A percentile compares a stretch with the other conserved stretches of the same genome.
These are phyloP conservation scores for Aspergillus felis DNA, from an alignment of 2,329 filamentous ascomycete genomes.

Conservation along the genomic window DNA sequence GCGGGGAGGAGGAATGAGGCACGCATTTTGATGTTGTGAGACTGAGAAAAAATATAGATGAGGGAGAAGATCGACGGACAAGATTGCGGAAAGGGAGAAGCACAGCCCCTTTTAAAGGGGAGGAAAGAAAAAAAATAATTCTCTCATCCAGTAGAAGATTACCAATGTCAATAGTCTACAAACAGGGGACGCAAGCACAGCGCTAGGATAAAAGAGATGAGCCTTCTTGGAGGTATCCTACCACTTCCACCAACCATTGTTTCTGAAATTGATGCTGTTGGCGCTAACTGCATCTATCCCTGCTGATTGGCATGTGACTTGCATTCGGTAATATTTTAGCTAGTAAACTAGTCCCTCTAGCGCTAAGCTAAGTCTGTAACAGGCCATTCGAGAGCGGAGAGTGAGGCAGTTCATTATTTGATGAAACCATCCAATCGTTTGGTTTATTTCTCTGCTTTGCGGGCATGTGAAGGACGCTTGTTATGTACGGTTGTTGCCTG, in stretches of 20 bases:
- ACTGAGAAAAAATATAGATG: neutral
- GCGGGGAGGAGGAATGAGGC: neutral
- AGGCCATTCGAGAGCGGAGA: neutral
- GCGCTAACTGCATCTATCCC: neutral
- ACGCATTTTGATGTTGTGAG: neutral
- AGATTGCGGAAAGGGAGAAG: neutral
- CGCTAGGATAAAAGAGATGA: neutral
- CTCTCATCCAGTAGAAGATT: neutral
- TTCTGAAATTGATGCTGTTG: neutral
- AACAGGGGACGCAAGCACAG: neutral
- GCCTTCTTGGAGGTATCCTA: neutral
- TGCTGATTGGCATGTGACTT: no score
- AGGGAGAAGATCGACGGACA: neutral
- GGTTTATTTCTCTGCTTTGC: no score
- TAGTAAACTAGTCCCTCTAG: neutral
- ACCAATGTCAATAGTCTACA: neutral
- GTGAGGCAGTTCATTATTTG: neutral
- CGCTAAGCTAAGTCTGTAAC: neutral
- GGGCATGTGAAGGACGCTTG: no score
- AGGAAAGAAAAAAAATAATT: neutral
- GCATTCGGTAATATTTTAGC: neutral
- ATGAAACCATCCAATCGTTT: no score
- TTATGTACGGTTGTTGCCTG: no score
- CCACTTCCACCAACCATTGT: neutral
- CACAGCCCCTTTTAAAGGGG: neutral